A percentile compares a stretch with the other conserved stretches of the same genome.
phyloP scores from a whole-genome alignment of 805 yeast genomes.

The Candida quercuum region DNA sequence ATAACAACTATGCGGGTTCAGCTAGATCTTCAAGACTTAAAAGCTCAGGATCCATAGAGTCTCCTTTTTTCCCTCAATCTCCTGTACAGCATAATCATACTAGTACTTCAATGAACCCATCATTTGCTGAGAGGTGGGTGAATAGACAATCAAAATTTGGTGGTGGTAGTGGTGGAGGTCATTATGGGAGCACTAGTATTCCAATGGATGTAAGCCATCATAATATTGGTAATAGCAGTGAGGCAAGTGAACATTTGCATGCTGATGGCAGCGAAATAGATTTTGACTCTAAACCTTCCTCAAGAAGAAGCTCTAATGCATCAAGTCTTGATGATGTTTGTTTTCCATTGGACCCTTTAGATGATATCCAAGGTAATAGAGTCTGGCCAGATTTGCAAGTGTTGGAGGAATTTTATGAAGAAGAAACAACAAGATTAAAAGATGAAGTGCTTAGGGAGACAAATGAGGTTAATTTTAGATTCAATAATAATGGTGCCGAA shows the following conservation, averaged over 20 bases:
- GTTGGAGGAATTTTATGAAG: constrained; percentile 69
- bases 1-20: not conserved
- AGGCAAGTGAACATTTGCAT: constrained; percentile 2
- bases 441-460: constrained; percentile 35
- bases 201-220: constrained; percentile 1
- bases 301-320: not conserved
- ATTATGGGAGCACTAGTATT: not conserved
- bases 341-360: constrained; percentile 51
- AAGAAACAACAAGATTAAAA: constrained; percentile 52
- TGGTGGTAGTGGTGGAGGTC: not conserved
- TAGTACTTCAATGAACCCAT: constrained; percentile 8
- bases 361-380: constrained; percentile 22
- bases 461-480: constrained; percentile 31
- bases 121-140: constrained; percentile 26
- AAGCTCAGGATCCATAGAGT: constrained; percentile 4
- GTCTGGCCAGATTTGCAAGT: constrained; percentile 83
- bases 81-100: not conserved
- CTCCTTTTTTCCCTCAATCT: constrained; percentile 3
- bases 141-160: constrained; percentile 13
- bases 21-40: not conserved
- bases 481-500: constrained; percentile 20
- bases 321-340: constrained; percentile 76
- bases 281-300: constrained; percentile 34
- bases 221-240: not conserved
- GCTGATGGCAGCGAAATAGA: constrained; percentile 22